Percentiles rank a stretch among this genome's conserved stretches.
Evolutionary conservation across 495 filamentous ascomycete species (phyloP).

Genomic region (Daldinia concentrica): DNA sequence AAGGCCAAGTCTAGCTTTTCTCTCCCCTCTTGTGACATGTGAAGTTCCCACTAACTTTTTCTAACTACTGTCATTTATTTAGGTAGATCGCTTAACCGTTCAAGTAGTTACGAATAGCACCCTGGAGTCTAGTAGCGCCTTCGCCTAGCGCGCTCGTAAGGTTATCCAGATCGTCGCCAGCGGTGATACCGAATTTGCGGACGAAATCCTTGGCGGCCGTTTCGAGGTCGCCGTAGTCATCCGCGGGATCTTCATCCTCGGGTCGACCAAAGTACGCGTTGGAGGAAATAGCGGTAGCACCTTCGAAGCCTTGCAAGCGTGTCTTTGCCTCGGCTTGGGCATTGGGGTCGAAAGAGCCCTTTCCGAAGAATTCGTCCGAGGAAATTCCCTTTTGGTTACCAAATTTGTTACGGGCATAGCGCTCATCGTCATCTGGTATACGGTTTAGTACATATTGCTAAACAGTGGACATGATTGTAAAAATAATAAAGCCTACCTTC

Average conservation of each 20-base stretch:
- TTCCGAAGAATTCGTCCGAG: conserved; percentile 97
- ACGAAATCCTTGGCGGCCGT: conserved; percentile 93
- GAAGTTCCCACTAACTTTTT: not conserved
- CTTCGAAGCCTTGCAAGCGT: conserved; percentile 89
- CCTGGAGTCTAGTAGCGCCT: conserved; percentile 83
- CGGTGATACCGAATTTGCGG: conserved; percentile 91
- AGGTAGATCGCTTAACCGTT: conserved; percentile 45
- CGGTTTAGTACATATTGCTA: conserved; percentile 30
- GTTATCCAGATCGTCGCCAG: conserved; percentile 94
- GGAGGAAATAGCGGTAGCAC: conserved; percentile 89
- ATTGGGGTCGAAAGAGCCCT: conserved; percentile 80
- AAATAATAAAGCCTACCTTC: conserved; percentile 67
- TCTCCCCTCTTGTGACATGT: conserved; percentile 1
- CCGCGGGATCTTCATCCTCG: conserved; percentile 70
- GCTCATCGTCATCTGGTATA: conserved; percentile 72
- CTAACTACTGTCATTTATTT: not conserved
- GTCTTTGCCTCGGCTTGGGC: conserved; percentile 86
- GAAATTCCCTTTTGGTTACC: conserved; percentile 95
- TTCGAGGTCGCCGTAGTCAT: conserved; percentile 89
- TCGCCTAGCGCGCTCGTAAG: conserved; percentile 82
- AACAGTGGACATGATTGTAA: not conserved
- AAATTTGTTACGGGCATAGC: conserved; percentile 83
- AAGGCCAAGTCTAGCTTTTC: not conserved
- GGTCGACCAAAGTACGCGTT: conserved; percentile 97
- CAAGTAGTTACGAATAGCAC: conserved; percentile 87